phyloP scores from a whole-genome alignment of 2,329 filamentous ascomycete species.

The Parasarocladium wereldwijsianum region DNA sequence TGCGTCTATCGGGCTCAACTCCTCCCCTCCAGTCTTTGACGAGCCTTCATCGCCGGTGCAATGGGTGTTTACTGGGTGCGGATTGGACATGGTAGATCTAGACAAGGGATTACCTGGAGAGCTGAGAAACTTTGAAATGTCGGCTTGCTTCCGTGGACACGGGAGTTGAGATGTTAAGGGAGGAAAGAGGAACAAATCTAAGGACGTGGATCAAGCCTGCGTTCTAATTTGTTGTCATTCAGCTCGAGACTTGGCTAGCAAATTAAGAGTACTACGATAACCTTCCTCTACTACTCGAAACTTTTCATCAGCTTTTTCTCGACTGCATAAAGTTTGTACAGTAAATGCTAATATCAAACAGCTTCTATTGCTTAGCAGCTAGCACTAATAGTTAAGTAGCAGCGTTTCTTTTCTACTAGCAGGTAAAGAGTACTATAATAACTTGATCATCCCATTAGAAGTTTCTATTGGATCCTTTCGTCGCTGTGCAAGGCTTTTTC shows the following conservation, averaged over 20 bases:
- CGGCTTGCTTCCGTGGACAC: neutral
- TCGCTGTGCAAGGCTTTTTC: neutral
- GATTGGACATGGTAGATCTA: neutral
- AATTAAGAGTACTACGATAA: neutral
- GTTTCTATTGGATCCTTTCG: neutral
- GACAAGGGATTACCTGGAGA: neutral
- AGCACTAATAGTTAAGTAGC: neutral
- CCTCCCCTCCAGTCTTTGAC: too few relatives aligned
- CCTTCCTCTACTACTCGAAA: neutral
- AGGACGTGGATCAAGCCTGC: neutral
- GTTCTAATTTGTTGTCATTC: neutral
- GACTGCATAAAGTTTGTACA: too few relatives aligned
- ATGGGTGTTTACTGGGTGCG: neutral
- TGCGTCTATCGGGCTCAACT: conserved; percentile 2
- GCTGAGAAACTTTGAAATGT: neutral
- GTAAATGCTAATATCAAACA: too few relatives aligned
- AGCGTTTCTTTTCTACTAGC: neutral
- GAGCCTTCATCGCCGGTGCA: neutral
- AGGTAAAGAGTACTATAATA: conserved; percentile 1
- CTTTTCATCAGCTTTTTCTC: too few relatives aligned
- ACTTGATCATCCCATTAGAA: neutral
- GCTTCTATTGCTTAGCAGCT: too few relatives aligned
- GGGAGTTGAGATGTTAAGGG: too few relatives aligned
- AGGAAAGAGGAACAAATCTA: neutral
- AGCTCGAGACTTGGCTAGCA: too few relatives aligned